Base-by-base conservation (phyloP, 257 asterid species). In the Jacaranda copaia region DNA sequence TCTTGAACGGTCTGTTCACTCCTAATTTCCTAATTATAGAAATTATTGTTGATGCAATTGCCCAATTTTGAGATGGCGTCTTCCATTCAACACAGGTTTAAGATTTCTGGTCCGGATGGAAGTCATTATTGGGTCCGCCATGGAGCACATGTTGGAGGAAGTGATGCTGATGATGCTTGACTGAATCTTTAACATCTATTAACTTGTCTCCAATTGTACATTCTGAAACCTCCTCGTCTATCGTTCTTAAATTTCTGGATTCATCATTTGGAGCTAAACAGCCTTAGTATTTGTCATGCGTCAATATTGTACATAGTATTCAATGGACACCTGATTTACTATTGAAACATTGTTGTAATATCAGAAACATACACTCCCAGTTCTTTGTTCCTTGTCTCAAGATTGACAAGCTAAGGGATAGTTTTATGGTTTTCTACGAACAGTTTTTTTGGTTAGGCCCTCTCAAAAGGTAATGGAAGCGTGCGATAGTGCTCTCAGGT, bases 91-190 rank as follows among this genome's bases (percentile, higher is more conserved):
- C 89, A 93, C 32, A 25, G 98, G 88, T 88, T 81, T 77, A 89
- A 91, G 91, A 87, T 91, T 12, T 83, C 86, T 0, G 96, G 98
- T 5, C 98, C 98, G 0, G 93, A 89, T 55, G 98, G 92, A 72
- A 87, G 88, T 86, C 73, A 67, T 70, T 89, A 91, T 61, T 85
- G 93, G 89, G 84, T 78, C 42, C 82, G 84, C 63, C 95, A 83
- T 38, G 97, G 88, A 59, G 80, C 84, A 3, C 92, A 81, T 69
- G 66, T 81, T 18, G 95, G 86, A 62, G 95, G 93, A 75, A 91
- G 92, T 77, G 93, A 88, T 76, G 90, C 84, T 0, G 93, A 89
- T 51, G 92, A 89, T 72, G 86, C 59, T 67, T 87, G 78, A 82
- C 15, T 58, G 52, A 61, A 72, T 46, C 38, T 2, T 61, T 1